These are phyloP conservation scores for Eimeria zaria DNA, from an alignment of 169 alveolate genomes.

Conservation along the genomic window DNA sequence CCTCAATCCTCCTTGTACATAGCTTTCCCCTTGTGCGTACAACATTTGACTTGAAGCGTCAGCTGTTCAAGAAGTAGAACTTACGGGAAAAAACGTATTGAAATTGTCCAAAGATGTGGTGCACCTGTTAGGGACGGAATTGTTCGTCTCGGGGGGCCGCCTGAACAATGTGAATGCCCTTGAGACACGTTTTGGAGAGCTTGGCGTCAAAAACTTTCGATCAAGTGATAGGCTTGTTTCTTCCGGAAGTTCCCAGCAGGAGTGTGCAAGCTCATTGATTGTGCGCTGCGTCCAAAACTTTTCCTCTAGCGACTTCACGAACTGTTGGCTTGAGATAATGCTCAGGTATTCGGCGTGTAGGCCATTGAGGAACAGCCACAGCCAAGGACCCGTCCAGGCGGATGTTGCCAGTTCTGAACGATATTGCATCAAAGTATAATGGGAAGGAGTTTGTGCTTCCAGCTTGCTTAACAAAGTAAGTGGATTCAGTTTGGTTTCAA, in stretches of 20 bases:
- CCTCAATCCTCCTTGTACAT: too few species aligned
- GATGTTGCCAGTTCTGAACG: constrained; percentile 33
- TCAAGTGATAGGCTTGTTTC: constrained; percentile 37
- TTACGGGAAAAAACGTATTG: constrained; percentile 27
- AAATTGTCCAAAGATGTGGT: neutral
- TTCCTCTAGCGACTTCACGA: constrained; percentile 25
- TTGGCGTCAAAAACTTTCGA: constrained; percentile 26
- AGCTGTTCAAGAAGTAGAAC: neutral
- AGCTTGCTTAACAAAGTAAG: neutral
- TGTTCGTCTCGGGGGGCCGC: neutral
- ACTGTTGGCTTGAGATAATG: constrained; percentile 26
- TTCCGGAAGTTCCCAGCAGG: constrained; percentile 60
- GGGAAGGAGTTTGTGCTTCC: neutral
- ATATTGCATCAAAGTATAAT: neutral
- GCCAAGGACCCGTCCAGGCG: constrained; percentile 70
- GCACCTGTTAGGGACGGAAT: constrained; percentile 57
- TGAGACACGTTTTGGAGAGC: constrained; percentile 17
- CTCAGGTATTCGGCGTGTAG: constrained; percentile 74
- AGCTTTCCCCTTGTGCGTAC: neutral
- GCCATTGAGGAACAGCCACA: constrained; percentile 67
- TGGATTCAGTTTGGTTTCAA: neutral
- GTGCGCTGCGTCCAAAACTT: constrained; percentile 69
- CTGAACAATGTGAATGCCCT: neutral
- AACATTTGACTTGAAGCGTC: neutral
- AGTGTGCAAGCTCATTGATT: constrained; percentile 38